Conservation (phyloP, 176 grass and related monocot genomes). For the Dactylis glomerata region DNA sequence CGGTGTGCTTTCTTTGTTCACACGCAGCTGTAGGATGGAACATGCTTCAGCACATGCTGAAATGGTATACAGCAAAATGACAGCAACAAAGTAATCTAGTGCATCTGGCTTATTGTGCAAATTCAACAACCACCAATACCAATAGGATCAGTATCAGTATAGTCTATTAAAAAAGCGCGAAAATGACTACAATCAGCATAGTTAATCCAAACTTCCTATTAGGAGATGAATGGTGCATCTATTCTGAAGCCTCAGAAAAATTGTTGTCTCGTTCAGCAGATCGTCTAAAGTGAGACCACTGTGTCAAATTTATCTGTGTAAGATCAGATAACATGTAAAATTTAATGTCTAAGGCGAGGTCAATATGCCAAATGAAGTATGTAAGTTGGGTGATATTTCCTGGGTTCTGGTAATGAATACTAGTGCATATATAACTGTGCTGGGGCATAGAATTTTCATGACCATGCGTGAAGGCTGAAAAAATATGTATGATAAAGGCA, state of each 20-base stretch:
- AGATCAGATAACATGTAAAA: neutral
- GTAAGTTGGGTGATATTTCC: neutral
- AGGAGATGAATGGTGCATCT: neutral
- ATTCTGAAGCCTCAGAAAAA: neutral
- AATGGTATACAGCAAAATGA: neutral
- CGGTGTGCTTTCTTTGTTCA: neutral
- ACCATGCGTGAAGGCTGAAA: neutral
- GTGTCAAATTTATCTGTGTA: neutral
- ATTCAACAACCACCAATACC: neutral
- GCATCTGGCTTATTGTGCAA: neutral
- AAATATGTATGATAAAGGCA: neutral
- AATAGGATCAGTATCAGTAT: neutral
- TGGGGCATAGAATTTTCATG: neutral
- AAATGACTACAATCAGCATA: neutral
- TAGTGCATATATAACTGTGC: neutral
- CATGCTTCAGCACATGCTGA: neutral
- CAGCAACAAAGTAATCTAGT: neutral
- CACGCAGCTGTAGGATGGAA: neutral
- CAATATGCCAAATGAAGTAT: neutral
- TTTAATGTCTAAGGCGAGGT: too few relatives aligned
- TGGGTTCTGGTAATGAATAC: neutral
- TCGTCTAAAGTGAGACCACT: neutral
- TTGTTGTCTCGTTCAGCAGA: neutral
- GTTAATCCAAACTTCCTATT: neutral
- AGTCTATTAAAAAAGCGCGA: neutral